Conservation (phyloP, 169 alveolate species). For the Plasmodium vinckei region DNA sequence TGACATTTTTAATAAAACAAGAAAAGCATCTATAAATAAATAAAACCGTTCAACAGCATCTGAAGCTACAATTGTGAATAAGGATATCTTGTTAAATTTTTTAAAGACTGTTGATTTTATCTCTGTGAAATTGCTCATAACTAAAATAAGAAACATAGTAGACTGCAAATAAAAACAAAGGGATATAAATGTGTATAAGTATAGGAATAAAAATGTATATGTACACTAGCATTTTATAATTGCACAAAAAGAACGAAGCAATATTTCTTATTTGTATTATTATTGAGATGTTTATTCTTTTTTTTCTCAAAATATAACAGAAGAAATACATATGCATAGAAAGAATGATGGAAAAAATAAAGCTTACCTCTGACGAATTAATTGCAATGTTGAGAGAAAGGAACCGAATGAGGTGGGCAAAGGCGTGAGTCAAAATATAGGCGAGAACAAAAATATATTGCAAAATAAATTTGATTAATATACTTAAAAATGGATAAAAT, state of each 20-base stretch:
- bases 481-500: conserved; percentile 58
- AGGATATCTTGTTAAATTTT: conserved; percentile 83
- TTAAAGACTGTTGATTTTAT: conserved; percentile 93
- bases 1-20: conserved; percentile 89
- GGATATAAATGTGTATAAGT: conserved; percentile 2
- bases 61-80: conserved; percentile 89
- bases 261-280: too few relatives aligned
- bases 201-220: neutral
- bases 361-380: conserved; percentile 89
- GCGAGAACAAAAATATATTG: conserved; percentile 77
- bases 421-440: conserved; percentile 86
- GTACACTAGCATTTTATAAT: neutral
- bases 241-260: neutral
- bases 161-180: conserved; percentile 66
- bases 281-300: too few relatives aligned
- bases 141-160: conserved; percentile 91
- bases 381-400: conserved; percentile 91
- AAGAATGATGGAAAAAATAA: neutral
- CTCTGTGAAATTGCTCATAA: conserved; percentile 92
- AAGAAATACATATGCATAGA: neutral
- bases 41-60: conserved; percentile 92
- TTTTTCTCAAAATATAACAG: too few relatives aligned
- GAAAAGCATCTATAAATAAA: conserved; percentile 88
- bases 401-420: conserved; percentile 90
- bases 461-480: conserved; percentile 64